These are phyloP conservation scores for Dioscorea cayenensis DNA, from an alignment of 116 monocot genomes.

Conservation along the genomic window DNA sequence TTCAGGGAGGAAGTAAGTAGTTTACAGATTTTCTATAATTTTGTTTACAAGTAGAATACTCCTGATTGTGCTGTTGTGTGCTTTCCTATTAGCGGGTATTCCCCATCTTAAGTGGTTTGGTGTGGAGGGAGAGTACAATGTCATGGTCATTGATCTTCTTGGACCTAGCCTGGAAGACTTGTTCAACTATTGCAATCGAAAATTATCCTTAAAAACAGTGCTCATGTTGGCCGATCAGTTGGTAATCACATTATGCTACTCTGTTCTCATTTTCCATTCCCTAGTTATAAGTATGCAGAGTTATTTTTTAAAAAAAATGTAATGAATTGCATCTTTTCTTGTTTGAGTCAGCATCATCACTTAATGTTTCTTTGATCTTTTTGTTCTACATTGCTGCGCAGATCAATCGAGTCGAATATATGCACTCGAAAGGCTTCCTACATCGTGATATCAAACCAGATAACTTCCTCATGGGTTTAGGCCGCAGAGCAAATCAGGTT, in stretches of 20 bases:
- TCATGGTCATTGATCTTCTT: conserved; percentile 67
- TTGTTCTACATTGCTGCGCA: conserved; percentile 2
- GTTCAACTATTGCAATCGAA: conserved; percentile 52
- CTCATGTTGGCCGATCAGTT: conserved; percentile 64
- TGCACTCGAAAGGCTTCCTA: conserved; percentile 78
- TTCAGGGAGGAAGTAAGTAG: conserved; percentile 43
- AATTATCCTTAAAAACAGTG: conserved; percentile 52
- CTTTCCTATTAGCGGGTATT: conserved; percentile 39
- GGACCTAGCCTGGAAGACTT: conserved; percentile 66
- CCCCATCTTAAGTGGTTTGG: conserved; percentile 64
- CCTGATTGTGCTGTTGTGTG: neutral
- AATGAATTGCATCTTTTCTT: neutral
- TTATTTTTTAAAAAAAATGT: no score
- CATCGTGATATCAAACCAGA: conserved; percentile 93
- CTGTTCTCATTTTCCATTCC: neutral
- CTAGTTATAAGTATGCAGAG: no score
- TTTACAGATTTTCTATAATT: neutral
- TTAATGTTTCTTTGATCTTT: neutral
- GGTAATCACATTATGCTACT: conserved; percentile 13
- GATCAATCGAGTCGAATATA: conserved; percentile 81
- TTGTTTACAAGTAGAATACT: neutral
- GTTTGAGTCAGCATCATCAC: neutral
- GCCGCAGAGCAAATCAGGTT: conserved; percentile 80
- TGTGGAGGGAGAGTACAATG: conserved; percentile 53
- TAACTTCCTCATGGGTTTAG: conserved; percentile 86